Conservation (phyloP, 441 rosid species). For the Jatropha multifida region DNA sequence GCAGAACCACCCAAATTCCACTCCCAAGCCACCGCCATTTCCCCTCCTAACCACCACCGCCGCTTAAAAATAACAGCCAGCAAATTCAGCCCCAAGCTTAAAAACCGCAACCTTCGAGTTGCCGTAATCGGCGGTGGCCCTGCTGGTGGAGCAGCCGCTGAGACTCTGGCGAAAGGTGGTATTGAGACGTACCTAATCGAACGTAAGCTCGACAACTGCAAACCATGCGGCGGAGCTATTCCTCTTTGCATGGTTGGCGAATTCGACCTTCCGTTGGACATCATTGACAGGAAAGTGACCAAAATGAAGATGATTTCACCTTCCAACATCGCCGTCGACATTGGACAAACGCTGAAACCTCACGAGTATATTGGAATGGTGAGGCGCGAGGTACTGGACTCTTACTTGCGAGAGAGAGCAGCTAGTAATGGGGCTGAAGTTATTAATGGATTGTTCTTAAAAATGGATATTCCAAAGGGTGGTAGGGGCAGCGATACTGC, state of each 20-base stretch:
- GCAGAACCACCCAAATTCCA: conserved; percentile 32
- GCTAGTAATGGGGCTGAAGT: conserved; percentile 67
- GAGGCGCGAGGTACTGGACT: conserved; percentile 78
- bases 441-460: conserved; percentile 75
- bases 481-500: conserved; percentile 31
- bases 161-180: conserved; percentile 71
- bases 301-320: conserved; percentile 97
- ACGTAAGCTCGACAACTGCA: conserved; percentile 83
- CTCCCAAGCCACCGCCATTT: conserved; percentile 22
- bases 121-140: conserved; percentile 94
- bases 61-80: conserved; percentile 46
- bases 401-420: conserved; percentile 73
- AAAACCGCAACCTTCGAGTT: conserved; percentile 69
- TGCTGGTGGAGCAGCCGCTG: conserved; percentile 73
- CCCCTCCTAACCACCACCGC: conserved; percentile 18
- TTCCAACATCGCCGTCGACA: conserved; percentile 81
- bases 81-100: conserved; percentile 58
- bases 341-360: conserved; percentile 79
- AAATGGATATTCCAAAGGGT: conserved; percentile 64
- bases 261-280: conserved; percentile 78
- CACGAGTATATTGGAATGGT: conserved; percentile 96
- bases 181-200: conserved; percentile 84
- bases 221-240: conserved; percentile 93
- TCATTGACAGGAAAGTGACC: conserved; percentile 79
- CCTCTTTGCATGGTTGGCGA: conserved; percentile 96